Base-by-base conservation (phyloP, 345 rosid species). In the Melastoma malabathricum region DNA sequence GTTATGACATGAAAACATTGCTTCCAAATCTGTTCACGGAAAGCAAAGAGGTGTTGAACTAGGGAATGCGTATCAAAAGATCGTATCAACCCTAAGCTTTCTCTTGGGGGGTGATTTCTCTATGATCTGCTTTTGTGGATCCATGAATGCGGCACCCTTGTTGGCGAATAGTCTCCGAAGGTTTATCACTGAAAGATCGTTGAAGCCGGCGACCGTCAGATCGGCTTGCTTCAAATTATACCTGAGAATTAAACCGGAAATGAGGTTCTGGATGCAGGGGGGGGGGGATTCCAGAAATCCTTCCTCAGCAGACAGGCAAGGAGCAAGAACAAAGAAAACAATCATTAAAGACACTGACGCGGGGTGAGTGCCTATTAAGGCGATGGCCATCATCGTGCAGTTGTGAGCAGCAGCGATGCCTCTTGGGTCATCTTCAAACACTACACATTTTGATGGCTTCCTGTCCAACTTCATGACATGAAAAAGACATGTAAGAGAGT, bases 371-470 rank as follows among this genome's bases (percentile, higher is more conserved):
- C 98, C 98, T 46, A 90, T 90, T 46, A 90, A 50, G 52, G 81
- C 98, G 41, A 90, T 69, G 4, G 96, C 96, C 98, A 90, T 90
- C 98, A 90, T 86, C 6, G 96, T 90, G 64, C 98, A 90, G 64
- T 86, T 86, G 68, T 90, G 98, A 60, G 98, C 94, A 0, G 98
- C 98, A 13, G 98, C 71, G 52, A 84, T 77, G 54, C 87, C 92
- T 51, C 98, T 70, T 15, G 96, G 94, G 56, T 86, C 92, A 70
- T 86, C 98, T 71, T 84, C 96, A 51, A 90, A 90, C 43, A 84
- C 98, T 16, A 90, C 83, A 53, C 98, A 90, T 66, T 86, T 90
- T 0, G 94, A 78, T 13, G 98, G 98, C 67, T 90, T 90, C 48
- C 98, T 71, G 61, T 90, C 98, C 64, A 90, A 74, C 98, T 90